Percentiles rank a stretch among this genome's conserved stretches.
Evolutionary conservation across 1,139 yeast species (phyloP).

Genomic region (Geotrichum restrictum): DNA sequence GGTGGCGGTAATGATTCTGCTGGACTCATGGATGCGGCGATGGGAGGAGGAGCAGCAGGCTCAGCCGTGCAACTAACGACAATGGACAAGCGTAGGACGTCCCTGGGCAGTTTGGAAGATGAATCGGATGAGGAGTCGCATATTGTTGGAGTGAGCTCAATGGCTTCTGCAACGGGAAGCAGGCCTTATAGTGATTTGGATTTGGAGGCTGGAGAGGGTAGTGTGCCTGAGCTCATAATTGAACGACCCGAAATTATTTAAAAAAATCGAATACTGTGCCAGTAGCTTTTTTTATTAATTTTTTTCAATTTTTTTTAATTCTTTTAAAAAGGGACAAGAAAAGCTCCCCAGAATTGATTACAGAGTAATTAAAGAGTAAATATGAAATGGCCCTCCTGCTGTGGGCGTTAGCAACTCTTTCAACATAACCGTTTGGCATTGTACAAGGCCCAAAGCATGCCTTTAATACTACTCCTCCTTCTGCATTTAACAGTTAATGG

Average conservation of each 20-base stretch:
- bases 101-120: slow-evolving; percentile 13
- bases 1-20: not conserved
- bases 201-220: not conserved
- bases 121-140: slow-evolving; percentile 9
- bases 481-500: no score
- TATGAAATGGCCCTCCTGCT: no score
- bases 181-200: slow-evolving; percentile 7
- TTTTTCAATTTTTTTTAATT: not conserved
- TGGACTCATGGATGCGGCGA: not conserved
- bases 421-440: no score
- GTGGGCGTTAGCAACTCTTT: no score
- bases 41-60: not conserved
- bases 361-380: no score
- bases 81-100: slow-evolving; percentile 11
- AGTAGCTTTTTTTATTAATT: not conserved
- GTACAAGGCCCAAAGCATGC: no score
- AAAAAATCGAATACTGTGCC: not conserved
- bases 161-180: not conserved
- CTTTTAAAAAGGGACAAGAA: not conserved
- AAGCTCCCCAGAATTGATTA: not conserved
- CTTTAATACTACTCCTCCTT: no score
- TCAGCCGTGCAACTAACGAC: slow-evolving; percentile 3
- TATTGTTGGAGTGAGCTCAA: not conserved
- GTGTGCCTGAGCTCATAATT: slow-evolving; percentile 9
- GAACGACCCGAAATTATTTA: not conserved